These are phyloP conservation scores for Dendrobium chrysotoxum DNA, from an alignment of 106 monocot species.

Conservation along the genomic window DNA sequence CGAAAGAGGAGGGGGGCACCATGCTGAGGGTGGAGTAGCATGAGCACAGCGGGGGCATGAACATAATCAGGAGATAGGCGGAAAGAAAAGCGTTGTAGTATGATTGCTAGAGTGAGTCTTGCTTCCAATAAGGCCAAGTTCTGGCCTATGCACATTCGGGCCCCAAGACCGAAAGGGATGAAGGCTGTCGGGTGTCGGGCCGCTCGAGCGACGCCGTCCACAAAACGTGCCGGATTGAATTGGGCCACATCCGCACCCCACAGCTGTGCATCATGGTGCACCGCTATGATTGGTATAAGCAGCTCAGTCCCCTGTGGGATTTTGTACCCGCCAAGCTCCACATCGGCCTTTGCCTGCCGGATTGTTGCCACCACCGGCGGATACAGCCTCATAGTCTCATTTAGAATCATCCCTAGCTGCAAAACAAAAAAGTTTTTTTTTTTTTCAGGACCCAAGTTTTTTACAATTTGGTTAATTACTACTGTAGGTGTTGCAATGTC, in stretches of 20 bases:
- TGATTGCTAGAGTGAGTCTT: slow-evolving; percentile 49
- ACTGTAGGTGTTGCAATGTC: neutral
- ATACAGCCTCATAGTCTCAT: slow-evolving; percentile 66
- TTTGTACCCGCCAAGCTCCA: slow-evolving; percentile 31
- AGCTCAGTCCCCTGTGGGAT: slow-evolving; percentile 60
- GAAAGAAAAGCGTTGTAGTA: slow-evolving; percentile 59
- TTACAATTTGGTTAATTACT: too few relatives aligned
- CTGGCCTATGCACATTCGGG: slow-evolving; percentile 79
- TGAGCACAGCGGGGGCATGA: slow-evolving; percentile 62
- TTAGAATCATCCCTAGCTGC: slow-evolving; percentile 71
- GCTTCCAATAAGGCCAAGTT: slow-evolving; percentile 60
- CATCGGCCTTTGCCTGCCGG: slow-evolving; percentile 43
- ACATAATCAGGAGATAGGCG: slow-evolving; percentile 42
- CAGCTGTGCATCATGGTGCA: slow-evolving; percentile 47
- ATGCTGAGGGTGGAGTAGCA: slow-evolving; percentile 62
- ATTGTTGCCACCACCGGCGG: slow-evolving; percentile 73
- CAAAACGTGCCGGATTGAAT: slow-evolving; percentile 61
- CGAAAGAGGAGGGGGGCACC: slow-evolving; percentile 43
- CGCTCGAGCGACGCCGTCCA: slow-evolving; percentile 38
- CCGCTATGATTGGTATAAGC: slow-evolving; percentile 60
- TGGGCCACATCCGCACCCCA: slow-evolving; percentile 60
- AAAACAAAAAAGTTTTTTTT: neutral
- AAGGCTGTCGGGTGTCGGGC: slow-evolving; percentile 38
- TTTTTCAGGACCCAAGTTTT: too few relatives aligned
- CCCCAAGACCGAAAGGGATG: slow-evolving; percentile 72